Conservation (phyloP, 1,139 yeast genomes). For the Taiozyma sp. region DNA sequence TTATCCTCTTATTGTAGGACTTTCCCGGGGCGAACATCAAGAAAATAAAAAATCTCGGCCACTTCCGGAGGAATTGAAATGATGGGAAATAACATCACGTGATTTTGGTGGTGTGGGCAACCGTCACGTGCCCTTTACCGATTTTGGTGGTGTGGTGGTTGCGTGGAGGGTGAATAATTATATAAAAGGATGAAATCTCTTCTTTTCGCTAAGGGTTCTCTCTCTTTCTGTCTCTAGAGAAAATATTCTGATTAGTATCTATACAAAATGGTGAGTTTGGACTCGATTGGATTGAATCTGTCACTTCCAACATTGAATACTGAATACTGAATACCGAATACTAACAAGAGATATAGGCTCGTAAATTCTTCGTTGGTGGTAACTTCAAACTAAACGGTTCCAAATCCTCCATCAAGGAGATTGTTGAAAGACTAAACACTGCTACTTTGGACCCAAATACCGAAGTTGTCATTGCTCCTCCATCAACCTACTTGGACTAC, state of each 20-base stretch:
- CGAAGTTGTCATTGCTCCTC: constrained; percentile 95
- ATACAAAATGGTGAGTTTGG: constrained; percentile 8
- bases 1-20: no score
- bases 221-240: not conserved
- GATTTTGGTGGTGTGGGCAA: no score
- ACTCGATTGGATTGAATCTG: not conserved
- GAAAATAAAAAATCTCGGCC: no score
- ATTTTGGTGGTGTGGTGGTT: constrained; percentile 3
- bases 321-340: not conserved
- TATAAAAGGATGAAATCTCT: constrained; percentile 1
- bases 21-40: no score
- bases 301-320: not conserved
- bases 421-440: constrained; percentile 77
- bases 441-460: constrained; percentile 66
- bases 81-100: no score
- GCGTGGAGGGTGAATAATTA: not conserved
- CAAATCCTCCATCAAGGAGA: constrained; percentile 75
- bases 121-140: not conserved
- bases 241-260: not conserved
- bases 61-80: not conserved
- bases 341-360: constrained; percentile 42
- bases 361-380: constrained; percentile 97
- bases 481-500: constrained; percentile 84
- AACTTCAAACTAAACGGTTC: constrained; percentile 99
- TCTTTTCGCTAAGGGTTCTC: not conserved